Evolutionary conservation across 306 rosid species (phyloP).

Genomic region (Dalbergia cochinchinensis): DNA sequence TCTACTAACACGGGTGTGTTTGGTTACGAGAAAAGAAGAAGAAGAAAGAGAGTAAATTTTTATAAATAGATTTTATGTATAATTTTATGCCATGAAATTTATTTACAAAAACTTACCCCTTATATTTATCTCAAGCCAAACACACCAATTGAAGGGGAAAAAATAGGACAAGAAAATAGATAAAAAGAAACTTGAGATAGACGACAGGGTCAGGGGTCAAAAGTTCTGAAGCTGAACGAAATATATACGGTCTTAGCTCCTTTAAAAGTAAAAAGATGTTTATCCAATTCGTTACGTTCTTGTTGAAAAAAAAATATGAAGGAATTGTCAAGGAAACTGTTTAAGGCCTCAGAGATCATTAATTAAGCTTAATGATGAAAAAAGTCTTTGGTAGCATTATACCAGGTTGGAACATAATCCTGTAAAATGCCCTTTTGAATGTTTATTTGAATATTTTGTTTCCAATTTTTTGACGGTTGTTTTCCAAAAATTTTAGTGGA

Average conservation of each 20-base stretch:
- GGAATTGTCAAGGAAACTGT: slow-evolving; percentile 1
- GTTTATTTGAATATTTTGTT: background rate
- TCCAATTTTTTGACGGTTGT: background rate
- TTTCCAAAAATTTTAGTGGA: background rate
- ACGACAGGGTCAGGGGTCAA: background rate
- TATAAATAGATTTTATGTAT: no score
- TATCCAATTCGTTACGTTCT: background rate
- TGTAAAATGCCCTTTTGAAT: background rate
- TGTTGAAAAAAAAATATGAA: background rate
- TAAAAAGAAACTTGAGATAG: background rate
- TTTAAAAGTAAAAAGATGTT: background rate
- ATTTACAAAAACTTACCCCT: no score
- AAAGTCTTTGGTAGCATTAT: background rate
- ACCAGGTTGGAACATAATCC: background rate
- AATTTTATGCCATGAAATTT: no score
- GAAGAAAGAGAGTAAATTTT: no score
- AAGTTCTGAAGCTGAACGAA: background rate
- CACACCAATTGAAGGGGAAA: no score
- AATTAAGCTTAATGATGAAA: background rate
- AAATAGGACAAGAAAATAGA: background rate
- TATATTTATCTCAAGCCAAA: no score
- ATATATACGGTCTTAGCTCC: background rate
- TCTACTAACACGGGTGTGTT: background rate
- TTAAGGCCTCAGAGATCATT: background rate
- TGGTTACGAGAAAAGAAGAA: no score